Evolutionary conservation across 352 stramenopile species (phyloP), one percentile per base, ranked within the genome.

Genomic region (Thalassiosira hispida): DNA sequence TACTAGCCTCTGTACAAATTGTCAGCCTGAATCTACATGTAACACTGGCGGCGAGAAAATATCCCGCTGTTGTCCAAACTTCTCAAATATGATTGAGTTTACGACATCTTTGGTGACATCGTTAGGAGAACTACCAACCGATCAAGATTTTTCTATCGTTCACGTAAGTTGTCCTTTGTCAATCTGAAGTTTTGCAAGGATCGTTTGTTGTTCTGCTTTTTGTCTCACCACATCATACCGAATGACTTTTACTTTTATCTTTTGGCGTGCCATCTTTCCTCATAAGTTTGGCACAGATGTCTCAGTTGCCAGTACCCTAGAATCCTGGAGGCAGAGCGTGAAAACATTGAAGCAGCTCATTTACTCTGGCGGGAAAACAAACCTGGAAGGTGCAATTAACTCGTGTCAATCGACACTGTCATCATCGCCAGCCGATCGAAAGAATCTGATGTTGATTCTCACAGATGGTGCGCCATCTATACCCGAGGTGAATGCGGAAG

Each of bases 401-500:
- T 40, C 40, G 12, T 79, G 70, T 44, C 70, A 79, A 65, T 11
- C 40, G 35, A 71, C 70, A 55, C 52, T 79, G 18, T 12, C 25
- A 33, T 12, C 29, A 31, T 63, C 57, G 0, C 11, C 56, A 57
- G 8, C 31, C n/a, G 70, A 62, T 22, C 38, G 60, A 47, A 79
- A 57, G 49, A 79, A 79, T 49, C 47, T 79, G 14, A 65, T 79
- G 29, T 5, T 79, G 11, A 27, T 72, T 0, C 33, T 79, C 6
- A 72, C 70, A 1, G 70, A 79, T 20, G 70, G 70, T 0, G 23
- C 11, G 1, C 70, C 70, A 11, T 42, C n/a, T 12, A 12, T 65
- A 3, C 69, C 69, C 6, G 2, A 33, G 7, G 25, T 35, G 0
- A 65, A 47, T 23, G 12, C 70, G 29, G 12, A 56, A 20, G 23